phyloP scores from a whole-genome alignment of 805 yeast species.

The Schizosaccharomyces octosporus region DNA sequence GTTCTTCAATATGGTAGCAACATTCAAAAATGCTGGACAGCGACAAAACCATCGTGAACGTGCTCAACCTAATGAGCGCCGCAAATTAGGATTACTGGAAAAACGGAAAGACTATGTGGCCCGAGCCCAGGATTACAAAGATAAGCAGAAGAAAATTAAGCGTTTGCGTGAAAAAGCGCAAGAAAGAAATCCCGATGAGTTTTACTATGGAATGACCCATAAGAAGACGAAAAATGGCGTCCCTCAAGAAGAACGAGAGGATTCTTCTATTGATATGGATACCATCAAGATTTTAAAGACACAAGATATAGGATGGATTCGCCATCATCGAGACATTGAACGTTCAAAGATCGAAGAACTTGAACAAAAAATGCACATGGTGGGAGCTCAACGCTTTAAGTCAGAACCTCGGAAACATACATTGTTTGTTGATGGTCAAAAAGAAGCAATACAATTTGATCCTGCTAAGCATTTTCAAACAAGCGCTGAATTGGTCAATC shows the following conservation, averaged over 20 bases:
- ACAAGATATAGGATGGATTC: conserved; percentile 71
- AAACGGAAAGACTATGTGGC: conserved; percentile 67
- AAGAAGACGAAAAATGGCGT: conserved; percentile 51
- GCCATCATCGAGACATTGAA: conserved; percentile 53
- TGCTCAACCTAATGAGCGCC: conserved; percentile 55
- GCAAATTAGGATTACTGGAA: conserved; percentile 63
- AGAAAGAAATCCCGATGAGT: conserved; percentile 77
- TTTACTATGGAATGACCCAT: conserved; percentile 75
- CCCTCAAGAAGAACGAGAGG: conserved; percentile 30
- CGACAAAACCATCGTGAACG: conserved; percentile 92
- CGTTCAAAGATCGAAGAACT: conserved; percentile 35
- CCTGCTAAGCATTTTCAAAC: conserved; percentile 4
- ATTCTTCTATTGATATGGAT: conserved; percentile 28
- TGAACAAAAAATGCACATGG: conserved; percentile 12
- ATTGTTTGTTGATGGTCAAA: neutral
- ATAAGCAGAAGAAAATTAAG: conserved; percentile 36
- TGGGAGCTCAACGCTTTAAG: neutral
- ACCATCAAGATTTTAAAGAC: conserved; percentile 52
- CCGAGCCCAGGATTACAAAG: conserved; percentile 40
- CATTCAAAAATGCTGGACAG: conserved; percentile 68
- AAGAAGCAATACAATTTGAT: neutral
- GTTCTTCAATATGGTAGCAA: conserved; percentile 27
- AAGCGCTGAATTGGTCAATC: conserved; percentile 3
- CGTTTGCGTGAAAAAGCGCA: conserved; percentile 47
- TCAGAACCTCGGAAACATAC: neutral